Percentiles rank a stretch among this genome's conserved stretches.
Evolutionary conservation across 352 stramenopile species (phyloP).

Genomic region (Pythium graminicola): DNA sequence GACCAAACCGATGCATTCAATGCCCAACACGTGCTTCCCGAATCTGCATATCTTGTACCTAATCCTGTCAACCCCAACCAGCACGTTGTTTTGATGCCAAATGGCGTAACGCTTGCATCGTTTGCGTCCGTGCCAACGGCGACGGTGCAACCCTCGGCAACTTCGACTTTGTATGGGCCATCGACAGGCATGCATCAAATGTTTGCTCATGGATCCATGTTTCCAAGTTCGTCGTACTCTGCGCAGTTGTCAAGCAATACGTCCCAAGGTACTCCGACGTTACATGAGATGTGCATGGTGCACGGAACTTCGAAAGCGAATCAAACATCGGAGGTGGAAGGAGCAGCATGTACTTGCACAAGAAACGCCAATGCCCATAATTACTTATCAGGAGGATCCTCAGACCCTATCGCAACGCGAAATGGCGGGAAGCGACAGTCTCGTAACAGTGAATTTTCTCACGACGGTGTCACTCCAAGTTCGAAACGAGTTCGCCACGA

Average conservation of each 20-base stretch:
- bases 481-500: conserved; percentile 2
- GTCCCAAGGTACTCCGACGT: background rate
- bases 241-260: background rate
- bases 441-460: background rate
- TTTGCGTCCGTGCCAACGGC: background rate
- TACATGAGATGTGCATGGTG: conserved; percentile 8
- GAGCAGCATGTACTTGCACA: conserved; percentile 8
- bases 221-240: background rate
- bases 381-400: background rate
- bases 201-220: conserved; percentile 6
- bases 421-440: conserved; percentile 3
- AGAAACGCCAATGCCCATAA: conserved; percentile 5
- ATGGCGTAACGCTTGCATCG: background rate
- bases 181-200: conserved; percentile 5
- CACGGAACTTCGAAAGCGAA: background rate
- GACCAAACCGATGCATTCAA: conserved; percentile 14
- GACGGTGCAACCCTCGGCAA: background rate
- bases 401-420: background rate
- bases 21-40: conserved; percentile 9
- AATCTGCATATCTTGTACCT: conserved; percentile 10
- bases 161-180: background rate
- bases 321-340: background rate
- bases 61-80: conserved; percentile 2
- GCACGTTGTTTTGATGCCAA: conserved; percentile 8
- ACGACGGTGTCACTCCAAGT: background rate